Percentiles rank a stretch among this genome's conserved stretches.
Evolutionary conservation across 2,329 filamentous ascomycete genomes (phyloP).

Genomic region (Aspergillus ruber): DNA sequence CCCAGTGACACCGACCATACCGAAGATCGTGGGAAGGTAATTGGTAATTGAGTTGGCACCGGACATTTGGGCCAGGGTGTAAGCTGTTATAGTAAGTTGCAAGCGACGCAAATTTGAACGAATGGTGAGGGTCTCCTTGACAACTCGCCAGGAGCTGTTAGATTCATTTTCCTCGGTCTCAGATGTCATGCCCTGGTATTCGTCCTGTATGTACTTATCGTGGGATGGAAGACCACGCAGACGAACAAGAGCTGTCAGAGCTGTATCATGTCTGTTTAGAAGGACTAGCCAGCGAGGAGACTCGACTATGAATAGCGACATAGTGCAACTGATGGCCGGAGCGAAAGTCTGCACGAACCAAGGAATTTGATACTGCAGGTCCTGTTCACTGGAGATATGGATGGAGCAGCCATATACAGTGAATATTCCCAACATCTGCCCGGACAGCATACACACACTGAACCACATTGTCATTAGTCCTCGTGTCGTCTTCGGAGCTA

Average conservation of each 20-base stretch:
- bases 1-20: slow-evolving; percentile 27
- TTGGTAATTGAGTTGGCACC: slow-evolving; percentile 39
- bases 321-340: not conserved
- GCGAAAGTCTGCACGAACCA: slow-evolving; percentile 17
- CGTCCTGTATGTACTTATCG: not conserved
- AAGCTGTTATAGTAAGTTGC: slow-evolving; percentile 31
- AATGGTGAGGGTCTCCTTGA: slow-evolving; percentile 33
- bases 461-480: slow-evolving; percentile 35
- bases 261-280: not conserved
- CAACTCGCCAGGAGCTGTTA: slow-evolving; percentile 4
- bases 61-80: slow-evolving; percentile 37
- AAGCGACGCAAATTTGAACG: slow-evolving; percentile 35
- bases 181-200: not conserved
- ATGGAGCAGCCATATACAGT: slow-evolving; percentile 29
- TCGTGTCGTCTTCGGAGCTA: slow-evolving; percentile 33
- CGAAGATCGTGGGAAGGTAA: slow-evolving; percentile 39
- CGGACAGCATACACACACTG: slow-evolving; percentile 29
- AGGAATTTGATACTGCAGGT: slow-evolving; percentile 28
- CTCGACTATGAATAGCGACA: not conserved
- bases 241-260: not conserved
- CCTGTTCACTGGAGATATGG: slow-evolving; percentile 18
- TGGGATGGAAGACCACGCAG: not conserved
- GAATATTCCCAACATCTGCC: slow-evolving; percentile 25
- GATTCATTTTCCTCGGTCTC: not conserved
- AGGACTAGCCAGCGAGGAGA: not conserved